Percentiles rank a stretch among this genome's conserved stretches.
These are phyloP conservation scores for Chytridiales sp. DNA, from an alignment of 371 early-diverging fungal species.

Conservation along the genomic window DNA sequence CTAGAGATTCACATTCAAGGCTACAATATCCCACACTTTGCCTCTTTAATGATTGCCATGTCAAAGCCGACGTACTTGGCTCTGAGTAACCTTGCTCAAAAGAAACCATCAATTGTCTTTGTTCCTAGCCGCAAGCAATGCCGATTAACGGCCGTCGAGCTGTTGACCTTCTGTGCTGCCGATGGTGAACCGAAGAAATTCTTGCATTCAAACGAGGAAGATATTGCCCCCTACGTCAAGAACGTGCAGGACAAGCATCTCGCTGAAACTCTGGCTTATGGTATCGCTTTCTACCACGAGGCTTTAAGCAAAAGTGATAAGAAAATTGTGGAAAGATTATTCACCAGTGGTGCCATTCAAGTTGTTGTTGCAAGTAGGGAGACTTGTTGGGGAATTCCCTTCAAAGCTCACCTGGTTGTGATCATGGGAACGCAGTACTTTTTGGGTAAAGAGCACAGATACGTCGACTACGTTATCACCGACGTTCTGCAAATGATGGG, in stretches of 20 bases:
- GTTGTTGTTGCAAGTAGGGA: constrained; percentile 88
- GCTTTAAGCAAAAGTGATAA: constrained; percentile 73
- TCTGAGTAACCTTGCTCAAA: constrained; percentile 62
- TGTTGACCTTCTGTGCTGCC: constrained; percentile 75
- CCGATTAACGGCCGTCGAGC: constrained; percentile 81
- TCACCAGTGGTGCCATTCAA: constrained; percentile 75
- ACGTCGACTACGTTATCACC: constrained; percentile 90
- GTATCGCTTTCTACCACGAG: constrained; percentile 92
- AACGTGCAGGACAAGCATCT: constrained; percentile 73
- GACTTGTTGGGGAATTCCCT: constrained; percentile 81
- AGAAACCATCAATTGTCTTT: constrained; percentile 80
- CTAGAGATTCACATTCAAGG: constrained; percentile 93
- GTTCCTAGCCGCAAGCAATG: constrained; percentile 91
- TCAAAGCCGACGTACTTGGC: constrained; percentile 84
- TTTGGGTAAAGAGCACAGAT: constrained; percentile 90
- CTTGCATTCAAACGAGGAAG: constrained; percentile 66
- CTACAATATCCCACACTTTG: constrained; percentile 84
- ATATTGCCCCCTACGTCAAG: constrained; percentile 59
- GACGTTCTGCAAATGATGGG: constrained; percentile 98
- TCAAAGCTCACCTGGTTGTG: constrained; percentile 80
- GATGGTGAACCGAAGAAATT: constrained; percentile 72
- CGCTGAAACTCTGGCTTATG: constrained; percentile 69
- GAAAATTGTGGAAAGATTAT: constrained; percentile 73
- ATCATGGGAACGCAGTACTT: constrained; percentile 96
- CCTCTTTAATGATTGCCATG: constrained; percentile 94